Conservation (phyloP, 2,329 filamentous ascomycete species). For the Paramyrothecium roridum region DNA sequence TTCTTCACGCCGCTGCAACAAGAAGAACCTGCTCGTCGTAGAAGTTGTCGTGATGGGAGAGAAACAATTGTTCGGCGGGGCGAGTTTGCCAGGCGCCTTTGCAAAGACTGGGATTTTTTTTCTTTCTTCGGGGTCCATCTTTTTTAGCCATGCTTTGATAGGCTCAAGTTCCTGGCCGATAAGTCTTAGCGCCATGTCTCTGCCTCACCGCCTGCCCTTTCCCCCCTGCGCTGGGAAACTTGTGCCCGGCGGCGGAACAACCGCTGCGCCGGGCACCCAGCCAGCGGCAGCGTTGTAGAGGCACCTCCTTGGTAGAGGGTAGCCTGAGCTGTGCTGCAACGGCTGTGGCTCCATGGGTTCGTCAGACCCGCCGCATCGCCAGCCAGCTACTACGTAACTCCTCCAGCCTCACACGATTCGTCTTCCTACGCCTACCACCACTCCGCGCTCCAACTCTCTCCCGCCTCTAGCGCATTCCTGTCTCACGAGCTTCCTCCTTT, state of each 20-base stretch:
- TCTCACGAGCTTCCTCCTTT: background rate
- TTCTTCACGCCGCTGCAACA: background rate
- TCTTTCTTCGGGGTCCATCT: constrained; percentile 10
- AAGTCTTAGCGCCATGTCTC: background rate
- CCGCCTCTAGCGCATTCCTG: background rate
- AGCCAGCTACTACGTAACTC: background rate
- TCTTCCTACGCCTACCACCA: background rate
- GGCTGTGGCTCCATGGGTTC: background rate
- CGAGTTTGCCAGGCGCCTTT: constrained; percentile 4
- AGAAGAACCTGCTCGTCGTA: background rate
- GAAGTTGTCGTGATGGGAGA: background rate
- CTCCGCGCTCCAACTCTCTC: background rate
- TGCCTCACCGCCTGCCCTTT: background rate
- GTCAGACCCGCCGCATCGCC: background rate
- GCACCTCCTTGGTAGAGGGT: no score
- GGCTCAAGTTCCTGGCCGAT: constrained; percentile 3
- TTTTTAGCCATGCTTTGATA: constrained; percentile 6
- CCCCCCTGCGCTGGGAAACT: no score
- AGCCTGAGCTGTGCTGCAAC: background rate
- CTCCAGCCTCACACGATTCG: background rate
- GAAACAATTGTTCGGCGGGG: constrained; percentile 12
- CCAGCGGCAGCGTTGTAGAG: no score
- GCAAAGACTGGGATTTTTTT: constrained; percentile 4
- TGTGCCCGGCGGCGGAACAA: background rate
- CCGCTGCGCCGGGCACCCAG: background rate